These are phyloP conservation scores for Avena insularis DNA, from an alignment of 176 grass and related monocot species.

Conservation along the genomic window DNA sequence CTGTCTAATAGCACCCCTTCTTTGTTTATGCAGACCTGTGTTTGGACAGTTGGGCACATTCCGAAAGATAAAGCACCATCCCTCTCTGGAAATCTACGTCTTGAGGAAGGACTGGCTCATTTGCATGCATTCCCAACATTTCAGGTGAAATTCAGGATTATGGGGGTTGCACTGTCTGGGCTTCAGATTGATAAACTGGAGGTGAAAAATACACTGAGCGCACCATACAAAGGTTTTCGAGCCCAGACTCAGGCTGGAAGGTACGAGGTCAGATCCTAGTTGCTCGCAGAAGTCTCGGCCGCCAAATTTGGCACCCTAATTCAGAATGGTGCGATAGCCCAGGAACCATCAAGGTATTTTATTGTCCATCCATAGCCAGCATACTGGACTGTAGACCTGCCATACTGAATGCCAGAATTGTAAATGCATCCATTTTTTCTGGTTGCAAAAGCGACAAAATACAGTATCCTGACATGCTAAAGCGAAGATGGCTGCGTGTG, in stretches of 20 bases:
- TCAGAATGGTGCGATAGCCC: not conserved
- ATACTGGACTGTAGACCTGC: not conserved
- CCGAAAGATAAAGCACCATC: slow-evolving; percentile 92
- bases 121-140: slow-evolving; percentile 76
- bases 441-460: not conserved
- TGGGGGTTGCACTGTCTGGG: slow-evolving; percentile 84
- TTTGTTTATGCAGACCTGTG: slow-evolving; percentile 68
- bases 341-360: not conserved
- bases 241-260: slow-evolving; percentile 87
- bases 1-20: not conserved
- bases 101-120: slow-evolving; percentile 65
- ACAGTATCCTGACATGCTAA: not conserved
- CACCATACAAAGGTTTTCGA: slow-evolving; percentile 95
- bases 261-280: slow-evolving; percentile 85
- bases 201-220: slow-evolving; percentile 59
- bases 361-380: not conserved
- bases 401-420: not conserved
- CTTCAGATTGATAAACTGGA: slow-evolving; percentile 97
- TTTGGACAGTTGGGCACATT: slow-evolving; percentile 89
- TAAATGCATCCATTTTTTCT: slow-evolving; percentile 6
- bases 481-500: not conserved
- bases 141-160: slow-evolving; percentile 89
- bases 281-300: not conserved
- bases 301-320: not conserved
- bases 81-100: slow-evolving; percentile 80